Base-by-base conservation (phyloP, 225 moss, liverwort and hornwort species). In the Physcomitrellopsis africana region DNA sequence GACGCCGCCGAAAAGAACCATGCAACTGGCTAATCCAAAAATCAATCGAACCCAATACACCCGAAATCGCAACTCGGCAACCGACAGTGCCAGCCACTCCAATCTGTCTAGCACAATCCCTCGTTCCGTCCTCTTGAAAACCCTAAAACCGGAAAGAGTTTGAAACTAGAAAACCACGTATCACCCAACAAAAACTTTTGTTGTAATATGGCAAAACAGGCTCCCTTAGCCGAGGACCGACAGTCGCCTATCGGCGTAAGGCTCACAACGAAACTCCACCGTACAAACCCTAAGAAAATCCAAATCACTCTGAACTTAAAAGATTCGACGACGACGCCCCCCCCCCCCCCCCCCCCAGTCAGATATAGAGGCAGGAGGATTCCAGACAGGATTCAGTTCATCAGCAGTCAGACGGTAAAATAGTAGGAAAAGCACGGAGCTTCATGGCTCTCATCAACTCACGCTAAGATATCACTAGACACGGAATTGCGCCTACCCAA, bases 361-460 rank as follows among this genome's bases (percentile, higher is more conserved):
- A n/a, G 52, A 52, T 16, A 52, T 22, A 9, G 55, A 55, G 55
- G 55, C 55, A 55, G 55, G 55, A 55, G 22, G 19, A 3, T 18
- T 20, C 22, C 14, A 20, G 20, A 52, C 52, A 52, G 52, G 52
- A 4, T 52, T 55, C 55, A 9, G 54, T 54, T 54, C 16, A 51
- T 51, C 54, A 55, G 20, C 55, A 55, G 55, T 22, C 55, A 55
- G 55, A 55, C 8, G 55, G 20, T 55, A 55, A 55, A 55, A 55
- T 18, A 18, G 13, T 55, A 55, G 55, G 32, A 55, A 55, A 22
- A 8, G 55, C 55, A n/a, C n/a, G 5, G 17, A 55, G 55, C 55
- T 55, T 55, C 55, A 18, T 20, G 7, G 2, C 5, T n/a, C 7
- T n/a, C 52, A n/a, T 52, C 17, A 52, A 55, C 55, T 18, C 55